A percentile compares a stretch with the other conserved stretches of the same genome.
Evolutionary conservation across 2,329 filamentous ascomycete species (phyloP).

Genomic region (Fusarium sp.): DNA sequence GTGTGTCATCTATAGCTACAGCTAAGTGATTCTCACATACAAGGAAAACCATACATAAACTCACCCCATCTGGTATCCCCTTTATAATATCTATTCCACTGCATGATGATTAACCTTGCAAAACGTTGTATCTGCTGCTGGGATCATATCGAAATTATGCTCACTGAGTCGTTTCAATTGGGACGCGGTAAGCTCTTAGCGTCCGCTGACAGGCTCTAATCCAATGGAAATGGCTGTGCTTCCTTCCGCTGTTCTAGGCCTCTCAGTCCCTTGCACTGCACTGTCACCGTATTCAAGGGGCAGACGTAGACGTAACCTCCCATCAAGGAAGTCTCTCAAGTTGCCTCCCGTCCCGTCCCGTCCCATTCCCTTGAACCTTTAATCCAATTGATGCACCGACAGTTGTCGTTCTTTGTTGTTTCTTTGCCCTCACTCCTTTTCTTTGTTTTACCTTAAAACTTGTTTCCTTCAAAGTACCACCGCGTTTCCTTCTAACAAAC

Average conservation of each 20-base stretch:
- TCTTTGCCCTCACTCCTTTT: neutral
- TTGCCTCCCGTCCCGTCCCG: neutral
- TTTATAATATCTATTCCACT: conserved; percentile 6
- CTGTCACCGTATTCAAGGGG: conserved; percentile 21
- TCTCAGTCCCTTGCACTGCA: conserved; percentile 11
- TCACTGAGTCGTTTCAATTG: conserved; percentile 18
- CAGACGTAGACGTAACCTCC: neutral
- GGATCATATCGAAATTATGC: conserved; percentile 19
- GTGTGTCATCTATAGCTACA: neutral
- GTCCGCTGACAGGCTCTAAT: neutral
- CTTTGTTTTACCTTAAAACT: neutral
- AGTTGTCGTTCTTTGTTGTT: conserved; percentile 26
- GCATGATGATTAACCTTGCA: conserved; percentile 21
- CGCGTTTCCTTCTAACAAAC: neutral
- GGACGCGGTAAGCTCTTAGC: conserved; percentile 28
- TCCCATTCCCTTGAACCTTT: neutral
- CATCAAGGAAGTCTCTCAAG: neutral
- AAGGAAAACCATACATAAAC: neutral
- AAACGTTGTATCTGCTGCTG: neutral
- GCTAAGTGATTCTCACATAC: neutral
- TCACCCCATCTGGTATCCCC: neutral
- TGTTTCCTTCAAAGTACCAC: neutral
- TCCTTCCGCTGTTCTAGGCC: neutral
- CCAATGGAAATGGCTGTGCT: neutral
- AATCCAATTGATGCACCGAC: conserved; percentile 13